Conservation (phyloP, 2,329 filamentous ascomycete species). For the Fragosphaeria purpurea region DNA sequence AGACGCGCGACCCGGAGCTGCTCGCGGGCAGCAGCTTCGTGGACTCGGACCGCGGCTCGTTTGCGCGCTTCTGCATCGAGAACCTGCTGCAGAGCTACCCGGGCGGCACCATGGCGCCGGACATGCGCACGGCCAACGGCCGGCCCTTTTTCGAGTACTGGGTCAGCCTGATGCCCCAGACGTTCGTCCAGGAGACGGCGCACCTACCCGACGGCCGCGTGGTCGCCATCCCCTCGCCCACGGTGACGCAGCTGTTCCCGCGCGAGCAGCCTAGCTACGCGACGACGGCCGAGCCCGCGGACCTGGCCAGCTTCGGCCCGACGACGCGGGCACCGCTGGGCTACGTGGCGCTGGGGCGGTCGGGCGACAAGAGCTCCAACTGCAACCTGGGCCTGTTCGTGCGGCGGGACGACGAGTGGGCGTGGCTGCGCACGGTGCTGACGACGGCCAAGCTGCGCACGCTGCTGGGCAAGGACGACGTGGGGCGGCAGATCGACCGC, state of each 20-base stretch:
- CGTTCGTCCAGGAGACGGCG: constrained; percentile 13
- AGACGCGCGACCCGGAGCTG: constrained; percentile 15
- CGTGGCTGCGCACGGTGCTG: constrained; percentile 32
- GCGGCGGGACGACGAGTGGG: constrained; percentile 30
- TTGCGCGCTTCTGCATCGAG: constrained; percentile 25
- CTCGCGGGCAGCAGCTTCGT: constrained; percentile 12
- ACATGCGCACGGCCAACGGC: constrained; percentile 27
- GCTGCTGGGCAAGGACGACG: constrained; percentile 27
- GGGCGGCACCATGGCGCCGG: constrained; percentile 24
- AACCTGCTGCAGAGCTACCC: constrained; percentile 31
- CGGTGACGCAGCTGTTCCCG: not conserved
- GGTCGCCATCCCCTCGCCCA: not conserved
- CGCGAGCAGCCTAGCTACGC: not conserved
- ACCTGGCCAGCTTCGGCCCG: constrained; percentile 6
- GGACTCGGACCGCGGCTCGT: constrained; percentile 18
- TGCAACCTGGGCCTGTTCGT: constrained; percentile 37
- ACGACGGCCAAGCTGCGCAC: constrained; percentile 26
- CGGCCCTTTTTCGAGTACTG: constrained; percentile 26
- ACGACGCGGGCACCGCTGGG: constrained; percentile 15
- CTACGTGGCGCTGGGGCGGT: constrained; percentile 22
- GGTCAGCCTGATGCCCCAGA: constrained; percentile 18
- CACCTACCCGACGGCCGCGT: constrained; percentile 10
- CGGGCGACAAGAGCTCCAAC: constrained; percentile 33
- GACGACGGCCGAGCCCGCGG: constrained; percentile 1
- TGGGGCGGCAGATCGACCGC: constrained; percentile 28